Evolutionary conservation across 164 flowering plant genomes (phyloP).

Genomic region (Euptelea pleiosperma): DNA sequence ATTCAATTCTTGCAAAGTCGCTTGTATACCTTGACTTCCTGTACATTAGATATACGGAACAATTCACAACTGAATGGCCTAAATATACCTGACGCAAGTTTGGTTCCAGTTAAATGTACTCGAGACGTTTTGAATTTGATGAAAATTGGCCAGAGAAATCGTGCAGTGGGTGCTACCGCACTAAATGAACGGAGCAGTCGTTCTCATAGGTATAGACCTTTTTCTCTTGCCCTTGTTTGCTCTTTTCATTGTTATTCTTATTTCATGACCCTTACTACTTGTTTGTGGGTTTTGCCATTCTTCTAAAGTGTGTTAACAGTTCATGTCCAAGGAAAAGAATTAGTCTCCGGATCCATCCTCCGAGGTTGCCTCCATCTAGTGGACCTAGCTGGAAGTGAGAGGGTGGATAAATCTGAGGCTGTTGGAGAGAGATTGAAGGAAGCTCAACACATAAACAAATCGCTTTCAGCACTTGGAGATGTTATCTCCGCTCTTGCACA

Average conservation of each 20-base stretch:
- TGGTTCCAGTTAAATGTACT: constrained; percentile 62
- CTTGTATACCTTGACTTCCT: constrained; percentile 36
- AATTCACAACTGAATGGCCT: constrained; percentile 74
- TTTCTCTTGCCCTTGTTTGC: background rate
- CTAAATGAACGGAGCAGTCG: constrained; percentile 90
- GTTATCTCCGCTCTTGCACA: constrained; percentile 90
- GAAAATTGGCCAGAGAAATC: constrained; percentile 75
- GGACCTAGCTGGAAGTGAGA: constrained; percentile 95
- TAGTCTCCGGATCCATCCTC: constrained; percentile 57
- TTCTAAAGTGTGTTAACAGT: constrained; percentile 66
- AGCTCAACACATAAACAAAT: constrained; percentile 82
- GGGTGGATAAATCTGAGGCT: constrained; percentile 88
- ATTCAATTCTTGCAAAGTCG: background rate
- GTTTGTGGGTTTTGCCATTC: background rate
- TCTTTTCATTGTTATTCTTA: background rate
- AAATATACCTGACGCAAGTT: constrained; percentile 86
- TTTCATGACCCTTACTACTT: background rate
- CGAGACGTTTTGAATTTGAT: constrained; percentile 78
- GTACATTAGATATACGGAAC: constrained; percentile 79
- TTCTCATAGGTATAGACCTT: constrained; percentile 65
- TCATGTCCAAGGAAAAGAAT: constrained; percentile 82
- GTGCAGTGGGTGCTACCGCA: constrained; percentile 93
- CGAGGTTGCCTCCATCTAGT: constrained; percentile 88
- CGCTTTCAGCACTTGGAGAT: constrained; percentile 92
- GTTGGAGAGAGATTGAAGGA: constrained; percentile 87